Conservation (phyloP, 1,284 basidiomycete species). For the Phylloporus sp. region DNA sequence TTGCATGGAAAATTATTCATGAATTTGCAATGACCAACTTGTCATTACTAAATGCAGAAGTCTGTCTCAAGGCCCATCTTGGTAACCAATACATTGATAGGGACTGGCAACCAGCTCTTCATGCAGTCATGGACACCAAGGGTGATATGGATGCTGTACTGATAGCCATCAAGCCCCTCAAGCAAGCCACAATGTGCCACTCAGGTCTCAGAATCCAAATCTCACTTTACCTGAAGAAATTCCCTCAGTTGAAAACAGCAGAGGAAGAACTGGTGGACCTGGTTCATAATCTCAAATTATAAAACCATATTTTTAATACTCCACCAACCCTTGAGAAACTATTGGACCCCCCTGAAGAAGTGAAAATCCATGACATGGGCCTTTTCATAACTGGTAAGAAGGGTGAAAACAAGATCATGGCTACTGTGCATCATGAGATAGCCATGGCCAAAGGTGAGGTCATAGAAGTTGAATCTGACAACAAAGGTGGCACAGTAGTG, state of each 20-base stretch:
- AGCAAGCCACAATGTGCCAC: neutral
- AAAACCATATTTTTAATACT: neutral
- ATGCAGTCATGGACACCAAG: neutral
- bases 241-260: neutral
- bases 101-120: neutral
- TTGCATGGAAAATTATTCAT: neutral
- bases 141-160: neutral
- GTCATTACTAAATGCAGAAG: neutral
- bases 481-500: too few relatives aligned
- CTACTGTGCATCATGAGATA: neutral
- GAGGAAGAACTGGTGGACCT: neutral
- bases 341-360: neutral
- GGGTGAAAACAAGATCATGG: neutral
- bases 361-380: neutral
- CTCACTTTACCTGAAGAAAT: neutral
- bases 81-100: neutral
- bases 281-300: too few relatives aligned
- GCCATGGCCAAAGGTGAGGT: too few relatives aligned
- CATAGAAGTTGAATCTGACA: too few relatives aligned
- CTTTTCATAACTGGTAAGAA: neutral
- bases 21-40: neutral
- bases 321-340: neutral
- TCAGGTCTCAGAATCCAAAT: neutral
- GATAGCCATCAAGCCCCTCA: neutral
- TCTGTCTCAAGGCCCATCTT: neutral